Conservation (phyloP, 108 stramenopile species). For the Cyclotella choctawhatcheeana region DNA sequence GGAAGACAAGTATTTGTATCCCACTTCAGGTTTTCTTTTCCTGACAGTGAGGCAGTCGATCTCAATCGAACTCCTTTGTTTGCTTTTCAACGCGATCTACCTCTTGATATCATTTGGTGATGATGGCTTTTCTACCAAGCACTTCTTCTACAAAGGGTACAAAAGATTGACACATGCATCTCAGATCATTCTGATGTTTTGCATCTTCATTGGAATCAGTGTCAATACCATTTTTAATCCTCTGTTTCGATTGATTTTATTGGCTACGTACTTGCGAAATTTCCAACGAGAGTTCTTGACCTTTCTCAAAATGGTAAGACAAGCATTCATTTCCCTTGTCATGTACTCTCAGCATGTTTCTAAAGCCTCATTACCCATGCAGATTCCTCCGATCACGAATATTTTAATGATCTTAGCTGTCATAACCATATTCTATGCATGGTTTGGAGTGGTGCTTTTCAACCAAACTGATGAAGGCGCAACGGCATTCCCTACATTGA, state of each 20-base stretch:
- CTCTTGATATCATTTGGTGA: conserved; percentile 53
- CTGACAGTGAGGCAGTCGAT: conserved; percentile 54
- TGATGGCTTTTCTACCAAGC: conserved; percentile 56
- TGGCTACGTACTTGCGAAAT: conserved; percentile 41
- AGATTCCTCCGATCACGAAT: conserved; percentile 56
- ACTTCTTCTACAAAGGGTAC: conserved; percentile 50
- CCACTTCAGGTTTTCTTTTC: conserved; percentile 56
- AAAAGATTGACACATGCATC: conserved; percentile 16
- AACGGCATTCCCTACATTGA: conserved; percentile 63
- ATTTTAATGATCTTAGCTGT: conserved; percentile 55
- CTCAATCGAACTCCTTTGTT: conserved; percentile 48
- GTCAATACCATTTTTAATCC: conserved; percentile 47
- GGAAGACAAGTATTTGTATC: conserved; percentile 57
- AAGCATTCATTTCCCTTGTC: conserved; percentile 9
- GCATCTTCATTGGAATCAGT: conserved; percentile 17
- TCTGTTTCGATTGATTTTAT: conserved; percentile 56
- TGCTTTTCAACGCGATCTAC: conserved; percentile 42
- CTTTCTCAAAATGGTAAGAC: conserved; percentile 54
- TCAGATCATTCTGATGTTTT: conserved; percentile 26
- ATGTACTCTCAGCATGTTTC: conserved; percentile 16
- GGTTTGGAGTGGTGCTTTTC: conserved; percentile 77
- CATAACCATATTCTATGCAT: conserved; percentile 64
- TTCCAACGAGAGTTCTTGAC: conserved; percentile 59
- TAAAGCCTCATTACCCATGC: background rate
- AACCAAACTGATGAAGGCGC: conserved; percentile 58